Evolutionary conservation across 2,329 filamentous ascomycete genomes (phyloP).

Genomic region (Davidsoniella eucalypti): DNA sequence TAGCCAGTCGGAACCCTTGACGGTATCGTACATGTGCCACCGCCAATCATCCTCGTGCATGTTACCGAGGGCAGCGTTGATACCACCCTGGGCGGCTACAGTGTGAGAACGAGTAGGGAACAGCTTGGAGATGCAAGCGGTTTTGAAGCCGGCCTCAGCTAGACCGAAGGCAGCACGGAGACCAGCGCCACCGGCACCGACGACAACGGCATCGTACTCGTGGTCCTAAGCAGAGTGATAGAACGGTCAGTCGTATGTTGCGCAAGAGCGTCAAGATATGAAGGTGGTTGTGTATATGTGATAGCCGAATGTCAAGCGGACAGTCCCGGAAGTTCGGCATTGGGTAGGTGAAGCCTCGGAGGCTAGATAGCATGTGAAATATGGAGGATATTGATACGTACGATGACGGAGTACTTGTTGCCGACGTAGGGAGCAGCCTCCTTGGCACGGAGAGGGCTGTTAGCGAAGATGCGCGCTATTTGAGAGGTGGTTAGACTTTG

Average conservation of each 20-base stretch:
- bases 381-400: slow-evolving; percentile 30
- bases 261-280: too few relatives aligned
- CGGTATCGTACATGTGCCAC: slow-evolving; percentile 99
- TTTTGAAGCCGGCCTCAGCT: slow-evolving; percentile 79
- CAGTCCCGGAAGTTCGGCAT: not conserved
- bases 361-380: not conserved
- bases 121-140: slow-evolving; percentile 72
- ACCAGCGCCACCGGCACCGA: slow-evolving; percentile 68
- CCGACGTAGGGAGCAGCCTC: slow-evolving; percentile 77
- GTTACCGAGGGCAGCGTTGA: slow-evolving; percentile 79
- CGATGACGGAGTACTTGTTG: slow-evolving; percentile 86
- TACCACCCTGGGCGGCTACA: slow-evolving; percentile 66
- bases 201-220: slow-evolving; percentile 95
- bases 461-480: slow-evolving; percentile 69
- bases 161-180: slow-evolving; percentile 73
- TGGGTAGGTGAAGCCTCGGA: not conserved
- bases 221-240: slow-evolving; percentile 53
- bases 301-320: too few relatives aligned
- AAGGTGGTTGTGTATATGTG: too few relatives aligned
- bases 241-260: not conserved
- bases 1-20: slow-evolving; percentile 95
- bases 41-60: slow-evolving; percentile 98
- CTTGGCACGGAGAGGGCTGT: slow-evolving; percentile 75
- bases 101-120: slow-evolving; percentile 78
- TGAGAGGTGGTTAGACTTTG: not conserved